phyloP scores from a whole-genome alignment of 2,329 filamentous ascomycete genomes.

The Helicocarpus griseus region DNA sequence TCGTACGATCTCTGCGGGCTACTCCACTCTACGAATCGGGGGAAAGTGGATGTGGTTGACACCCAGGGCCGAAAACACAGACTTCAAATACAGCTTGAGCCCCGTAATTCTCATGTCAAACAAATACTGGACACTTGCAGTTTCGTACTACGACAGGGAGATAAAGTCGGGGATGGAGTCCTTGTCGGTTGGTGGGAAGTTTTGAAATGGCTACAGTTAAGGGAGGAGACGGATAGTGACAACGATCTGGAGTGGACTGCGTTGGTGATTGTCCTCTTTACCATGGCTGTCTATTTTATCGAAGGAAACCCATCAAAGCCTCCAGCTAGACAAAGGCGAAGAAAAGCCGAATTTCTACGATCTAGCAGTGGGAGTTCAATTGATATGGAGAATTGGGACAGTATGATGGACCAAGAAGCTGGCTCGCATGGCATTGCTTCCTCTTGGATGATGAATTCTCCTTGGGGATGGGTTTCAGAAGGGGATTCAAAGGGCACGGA shows the following conservation, averaged over 20 bases:
- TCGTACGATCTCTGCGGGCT: conserved; percentile 41
- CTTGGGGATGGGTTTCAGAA: conserved; percentile 65
- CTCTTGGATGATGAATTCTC: conserved; percentile 46
- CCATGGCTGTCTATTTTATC: conserved; percentile 53
- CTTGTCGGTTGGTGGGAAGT: conserved; percentile 65
- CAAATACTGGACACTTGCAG: conserved; percentile 53
- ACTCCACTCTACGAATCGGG: conserved; percentile 48
- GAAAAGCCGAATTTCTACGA: conserved; percentile 35
- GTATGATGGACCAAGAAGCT: conserved; percentile 39
- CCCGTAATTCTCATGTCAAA: conserved; percentile 52
- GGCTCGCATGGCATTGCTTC: conserved; percentile 30
- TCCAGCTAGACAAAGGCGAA: conserved; percentile 27
- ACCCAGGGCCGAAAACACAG: conserved; percentile 54
- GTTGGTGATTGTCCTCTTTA: conserved; percentile 53
- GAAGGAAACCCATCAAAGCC: conserved; percentile 24
- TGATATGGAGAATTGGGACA: conserved; percentile 38
- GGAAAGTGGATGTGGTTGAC: conserved; percentile 58
- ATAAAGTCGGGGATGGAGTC: conserved; percentile 49
- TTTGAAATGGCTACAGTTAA: conserved; percentile 53
- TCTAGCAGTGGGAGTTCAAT: conserved; percentile 41
- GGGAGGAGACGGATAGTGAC: conserved; percentile 36
- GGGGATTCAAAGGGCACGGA: conserved; percentile 34
- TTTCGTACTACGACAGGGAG: conserved; percentile 51
- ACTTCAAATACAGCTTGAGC: conserved; percentile 57
- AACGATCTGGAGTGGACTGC: conserved; percentile 60